phyloP scores from a whole-genome alignment of 1,284 basidiomycete species.

The Athelia sp. region DNA sequence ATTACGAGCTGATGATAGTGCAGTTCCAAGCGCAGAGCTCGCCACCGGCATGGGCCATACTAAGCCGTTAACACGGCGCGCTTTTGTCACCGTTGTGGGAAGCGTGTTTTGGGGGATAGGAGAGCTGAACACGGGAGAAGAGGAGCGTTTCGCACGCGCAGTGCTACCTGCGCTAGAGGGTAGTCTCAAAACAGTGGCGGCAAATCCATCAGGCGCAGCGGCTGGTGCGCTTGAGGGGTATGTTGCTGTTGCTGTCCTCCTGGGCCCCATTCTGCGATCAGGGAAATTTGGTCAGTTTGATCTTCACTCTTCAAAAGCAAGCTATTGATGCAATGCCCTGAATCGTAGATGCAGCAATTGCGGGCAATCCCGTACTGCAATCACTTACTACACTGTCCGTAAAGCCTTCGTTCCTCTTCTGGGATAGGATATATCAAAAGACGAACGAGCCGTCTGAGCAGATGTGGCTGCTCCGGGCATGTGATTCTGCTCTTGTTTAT shows the following conservation, averaged over 20 bases:
- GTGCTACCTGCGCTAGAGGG: constrained; percentile 62
- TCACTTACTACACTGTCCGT: constrained; percentile 38
- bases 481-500: constrained; percentile 45
- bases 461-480: constrained; percentile 73
- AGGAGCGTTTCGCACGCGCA: constrained; percentile 43
- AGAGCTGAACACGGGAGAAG: constrained; percentile 30
- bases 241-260: constrained; percentile 63
- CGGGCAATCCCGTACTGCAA: constrained; percentile 38
- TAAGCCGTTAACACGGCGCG: constrained; percentile 31
- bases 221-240: constrained; percentile 82
- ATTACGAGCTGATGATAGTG: constrained; percentile 40
- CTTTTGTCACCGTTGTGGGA: constrained; percentile 30
- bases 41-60: constrained; percentile 63
- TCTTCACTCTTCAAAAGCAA: neutral
- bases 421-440: constrained; percentile 84
- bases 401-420: constrained; percentile 83
- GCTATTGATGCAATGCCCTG: neutral
- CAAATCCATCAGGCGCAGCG: constrained; percentile 51
- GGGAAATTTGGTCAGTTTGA: constrained; percentile 45
- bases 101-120: constrained; percentile 29
- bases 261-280: constrained; percentile 55
- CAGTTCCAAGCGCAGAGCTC: constrained; percentile 33
- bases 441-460: constrained; percentile 62
- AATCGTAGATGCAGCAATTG: constrained; percentile 20
- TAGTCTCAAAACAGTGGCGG: constrained; percentile 60